phyloP scores from a whole-genome alignment of 2,329 filamentous ascomycete species.

The Bertia moriformis region DNA sequence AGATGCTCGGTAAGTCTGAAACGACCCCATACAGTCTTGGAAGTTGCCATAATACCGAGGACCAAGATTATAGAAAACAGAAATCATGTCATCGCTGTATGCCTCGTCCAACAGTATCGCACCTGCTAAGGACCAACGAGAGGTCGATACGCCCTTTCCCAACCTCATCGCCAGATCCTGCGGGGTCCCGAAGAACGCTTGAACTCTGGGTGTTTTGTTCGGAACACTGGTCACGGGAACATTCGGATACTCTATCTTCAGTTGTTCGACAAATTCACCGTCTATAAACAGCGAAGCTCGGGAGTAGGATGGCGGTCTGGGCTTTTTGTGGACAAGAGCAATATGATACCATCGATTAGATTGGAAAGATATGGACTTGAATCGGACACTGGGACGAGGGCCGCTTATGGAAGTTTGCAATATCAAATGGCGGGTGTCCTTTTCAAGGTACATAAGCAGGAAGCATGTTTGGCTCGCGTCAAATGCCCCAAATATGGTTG shows the following conservation, averaged over 20 bases:
- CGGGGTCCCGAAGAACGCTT: constrained; percentile 87
- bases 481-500: constrained; percentile 89
- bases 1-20: constrained; percentile 90
- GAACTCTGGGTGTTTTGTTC: constrained; percentile 53
- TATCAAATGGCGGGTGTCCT: constrained; percentile 85
- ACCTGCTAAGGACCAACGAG: constrained; percentile 78
- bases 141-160: constrained; percentile 58
- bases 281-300: constrained; percentile 82
- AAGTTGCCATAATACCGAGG: constrained; percentile 90
- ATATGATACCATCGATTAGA: constrained; percentile 84
- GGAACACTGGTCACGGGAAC: constrained; percentile 48
- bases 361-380: constrained; percentile 69
- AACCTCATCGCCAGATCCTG: constrained; percentile 67
- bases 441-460: constrained; percentile 81
- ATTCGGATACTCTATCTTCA: constrained; percentile 80
- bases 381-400: constrained; percentile 75
- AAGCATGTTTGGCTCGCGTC: constrained; percentile 88
- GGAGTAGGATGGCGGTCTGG: constrained; percentile 60
- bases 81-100: constrained; percentile 78
- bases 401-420: constrained; percentile 87
- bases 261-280: constrained; percentile 84
- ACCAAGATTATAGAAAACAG: constrained; percentile 80
- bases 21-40: constrained; percentile 86
- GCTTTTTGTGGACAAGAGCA: constrained; percentile 68
- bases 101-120: constrained; percentile 79